Base-by-base conservation (phyloP, 139 green algal species). In the Chlorella sp. region DNA sequence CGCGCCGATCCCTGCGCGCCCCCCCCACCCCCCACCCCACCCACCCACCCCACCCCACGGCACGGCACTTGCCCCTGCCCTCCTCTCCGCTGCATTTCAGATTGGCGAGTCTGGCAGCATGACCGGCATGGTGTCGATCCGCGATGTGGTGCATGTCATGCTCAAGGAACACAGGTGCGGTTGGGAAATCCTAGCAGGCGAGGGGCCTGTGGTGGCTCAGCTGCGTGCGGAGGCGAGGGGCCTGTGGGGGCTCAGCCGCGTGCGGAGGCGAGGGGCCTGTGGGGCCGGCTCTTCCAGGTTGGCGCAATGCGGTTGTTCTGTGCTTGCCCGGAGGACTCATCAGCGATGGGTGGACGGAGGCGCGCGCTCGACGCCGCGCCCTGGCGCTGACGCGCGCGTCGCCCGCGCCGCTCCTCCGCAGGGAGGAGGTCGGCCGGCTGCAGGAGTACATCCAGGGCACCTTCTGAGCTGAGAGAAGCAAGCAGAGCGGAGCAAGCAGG, bases 391-490 rank as follows among this genome's bases (percentile, higher is more conserved):
- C n/a, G n/a, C n/a, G n/a, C n/a, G n/a, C n/a, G n/a, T n/a, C n/a
- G n/a, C n/a, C n/a, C n/a, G n/a, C n/a, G n/a, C n/a, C n/a, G n/a
- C n/a, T 33, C 19, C 5, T 4, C 27, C 55, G 70, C 70, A 76
- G 83, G 65, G 83, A 90, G 55, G 86, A 90, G 48, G 83, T 90
- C 21, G 80, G 76, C 19, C 60, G 83, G 12, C 76, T 90, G 58
- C 73, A 89, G 40, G 86, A 90, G 75, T 90, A 90, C 72, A 90
- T 90, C 51, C 80, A 87, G 73, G 85, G 80, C 50, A 85, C 80
- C 36, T 85, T 82, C 67, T 81, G 51, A 79, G 35, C 36, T 17
- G 2, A 31, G 31, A 27, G 31, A 29, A 42, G 31, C 29, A 12
- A 23, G 21, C 42, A 41, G 5, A 9, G 21, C 21, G 55, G 29